These are phyloP conservation scores for Tolypocladium ovalisporum DNA, from an alignment of 2,329 filamentous ascomycete species.

Conservation along the genomic window DNA sequence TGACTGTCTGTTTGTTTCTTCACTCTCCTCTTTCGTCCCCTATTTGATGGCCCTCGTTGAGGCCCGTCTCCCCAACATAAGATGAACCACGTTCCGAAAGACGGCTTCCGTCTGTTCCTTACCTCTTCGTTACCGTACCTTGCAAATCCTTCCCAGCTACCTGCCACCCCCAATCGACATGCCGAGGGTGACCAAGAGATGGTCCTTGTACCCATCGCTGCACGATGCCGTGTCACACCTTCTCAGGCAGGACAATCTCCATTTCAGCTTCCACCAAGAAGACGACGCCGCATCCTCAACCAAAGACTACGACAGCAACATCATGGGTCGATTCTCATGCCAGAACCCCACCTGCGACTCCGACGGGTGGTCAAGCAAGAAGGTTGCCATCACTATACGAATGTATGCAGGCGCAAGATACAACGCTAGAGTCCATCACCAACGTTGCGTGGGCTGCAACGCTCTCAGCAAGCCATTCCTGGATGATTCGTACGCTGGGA, in stretches of 20 bases:
- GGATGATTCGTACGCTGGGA: not conserved
- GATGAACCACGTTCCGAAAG: not conserved
- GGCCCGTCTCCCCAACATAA: not conserved
- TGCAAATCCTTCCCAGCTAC: too few relatives aligned
- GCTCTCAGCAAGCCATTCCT: not conserved
- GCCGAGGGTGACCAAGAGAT: not conserved
- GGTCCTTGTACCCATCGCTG: not conserved
- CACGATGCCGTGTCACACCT: not conserved
- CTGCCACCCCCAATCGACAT: too few relatives aligned
- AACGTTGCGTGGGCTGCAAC: not conserved
- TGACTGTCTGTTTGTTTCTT: not conserved
- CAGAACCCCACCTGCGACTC: not conserved
- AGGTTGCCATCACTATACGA: not conserved
- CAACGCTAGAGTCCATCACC: not conserved
- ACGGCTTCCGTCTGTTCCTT: not conserved
- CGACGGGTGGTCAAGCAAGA: not conserved
- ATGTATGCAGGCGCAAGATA: not conserved
- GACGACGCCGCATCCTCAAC: not conserved
- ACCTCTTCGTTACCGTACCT: too few relatives aligned
- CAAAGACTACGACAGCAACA: not conserved
- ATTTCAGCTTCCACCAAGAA: not conserved
- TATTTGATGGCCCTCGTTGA: too few relatives aligned
- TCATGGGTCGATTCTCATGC: not conserved
- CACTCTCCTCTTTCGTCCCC: not conserved
- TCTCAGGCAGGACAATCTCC: not conserved